A percentile compares a stretch with the other conserved stretches of the same genome.
Conservation (phyloP, 208 protist species). For the Crithidia brevicula region DNA sequence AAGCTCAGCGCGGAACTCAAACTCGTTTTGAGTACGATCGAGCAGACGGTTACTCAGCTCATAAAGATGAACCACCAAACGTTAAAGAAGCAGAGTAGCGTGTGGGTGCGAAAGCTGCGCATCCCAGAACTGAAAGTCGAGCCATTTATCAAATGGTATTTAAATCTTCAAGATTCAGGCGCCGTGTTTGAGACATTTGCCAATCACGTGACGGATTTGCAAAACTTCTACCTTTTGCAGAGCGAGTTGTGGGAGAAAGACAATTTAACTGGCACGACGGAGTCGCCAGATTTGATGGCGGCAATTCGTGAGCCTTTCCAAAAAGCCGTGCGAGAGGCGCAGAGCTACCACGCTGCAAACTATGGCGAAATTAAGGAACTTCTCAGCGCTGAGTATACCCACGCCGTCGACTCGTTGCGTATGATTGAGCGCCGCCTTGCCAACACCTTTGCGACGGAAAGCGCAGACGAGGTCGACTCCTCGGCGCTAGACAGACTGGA, state of each 20-base stretch:
- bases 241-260: conserved; percentile 46
- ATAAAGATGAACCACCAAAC: conserved; percentile 32
- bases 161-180: conserved; percentile 41
- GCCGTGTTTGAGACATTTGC: conserved; percentile 39
- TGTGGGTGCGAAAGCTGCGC: conserved; percentile 40
- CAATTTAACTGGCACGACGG: background rate
- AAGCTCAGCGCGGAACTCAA: conserved; percentile 38
- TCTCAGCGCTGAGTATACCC: conserved; percentile 35
- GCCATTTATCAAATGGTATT: conserved; percentile 53
- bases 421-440: conserved; percentile 40
- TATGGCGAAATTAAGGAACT: conserved; percentile 38
- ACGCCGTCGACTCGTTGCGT: conserved; percentile 30
- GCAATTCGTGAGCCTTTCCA: conserved; percentile 45
- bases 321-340: conserved; percentile 36
- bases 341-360: conserved; percentile 40
- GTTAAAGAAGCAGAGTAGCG: conserved; percentile 35
- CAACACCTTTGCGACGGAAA: conserved; percentile 40
- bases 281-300: conserved; percentile 31
- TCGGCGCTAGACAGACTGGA: conserved; percentile 58
- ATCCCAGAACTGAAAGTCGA: conserved; percentile 40
- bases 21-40: conserved; percentile 42
- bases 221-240: conserved; percentile 48
- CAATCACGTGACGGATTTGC: conserved; percentile 42
- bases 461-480: conserved; percentile 43
- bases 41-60: conserved; percentile 33